Evolutionary conservation across 306 rosid genomes (phyloP), one percentile per base, ranked within the genome.

Genomic region (Casuarina equisetifolia): DNA sequence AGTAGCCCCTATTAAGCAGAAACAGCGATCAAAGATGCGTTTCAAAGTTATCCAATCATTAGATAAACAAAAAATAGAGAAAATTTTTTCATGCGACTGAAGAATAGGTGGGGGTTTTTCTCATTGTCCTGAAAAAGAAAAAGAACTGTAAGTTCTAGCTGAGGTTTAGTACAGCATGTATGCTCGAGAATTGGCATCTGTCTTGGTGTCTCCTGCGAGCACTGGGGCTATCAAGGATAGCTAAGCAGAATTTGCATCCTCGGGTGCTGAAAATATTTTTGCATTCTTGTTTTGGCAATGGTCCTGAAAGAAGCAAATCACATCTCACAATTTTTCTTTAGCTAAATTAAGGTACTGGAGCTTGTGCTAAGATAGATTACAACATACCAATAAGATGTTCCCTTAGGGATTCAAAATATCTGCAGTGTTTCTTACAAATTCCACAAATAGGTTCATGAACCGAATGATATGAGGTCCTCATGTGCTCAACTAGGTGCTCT

Each of bases 401-500:
- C 81, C 98, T 85, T 6, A 96, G 90, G 69, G 99, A 96, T 78
- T 96, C 99, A 76, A 92, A 88, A 57, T 92, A 96, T 80, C 97
- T 89, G 90, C 99, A 92, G 73, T 92, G 99, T 79, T 96, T 96
- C 81, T 76, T 80, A 78, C 99, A 96, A 79, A 96, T 78, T n/a
- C 92, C 92, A 51, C 99, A 96, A 9, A 77, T 73, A 78, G 99
- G 98, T 85, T 96, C 99, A 78, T 96, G 98, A 86, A 53, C 86
- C 0, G 99, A 96, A 87, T 96, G 99, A 78, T 85, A 91, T 13
- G 98, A 92, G 79, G 61, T 86, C 75, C 90, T 92, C 99, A 96
- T 96, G 90, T 96, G 99, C 77, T 96, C 99, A 82, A 92, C 99
- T 12, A 96, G 87, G 83, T 96, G 99, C 84, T 92, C 99, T 83